Conservation (phyloP, 129 eudicot genomes). For the Tagetes erecta region DNA sequence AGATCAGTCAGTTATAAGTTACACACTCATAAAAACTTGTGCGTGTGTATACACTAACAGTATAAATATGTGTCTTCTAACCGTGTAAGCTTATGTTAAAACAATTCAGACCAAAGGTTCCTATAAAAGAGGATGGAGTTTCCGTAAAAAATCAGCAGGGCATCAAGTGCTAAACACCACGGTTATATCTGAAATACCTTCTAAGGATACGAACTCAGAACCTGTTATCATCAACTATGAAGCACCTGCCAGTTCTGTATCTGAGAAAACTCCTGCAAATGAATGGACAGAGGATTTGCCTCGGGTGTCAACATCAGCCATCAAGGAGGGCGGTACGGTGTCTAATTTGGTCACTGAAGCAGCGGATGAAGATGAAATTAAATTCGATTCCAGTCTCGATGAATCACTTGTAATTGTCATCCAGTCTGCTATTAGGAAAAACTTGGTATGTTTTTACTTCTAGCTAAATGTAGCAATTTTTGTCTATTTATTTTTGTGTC, state of each 20-base stretch:
- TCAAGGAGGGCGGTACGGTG: conserved; percentile 37
- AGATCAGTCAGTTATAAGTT: background rate
- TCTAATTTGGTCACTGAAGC: conserved; percentile 23
- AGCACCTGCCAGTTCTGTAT: conserved; percentile 27
- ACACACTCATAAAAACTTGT: background rate
- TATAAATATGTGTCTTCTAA: conserved; percentile 1
- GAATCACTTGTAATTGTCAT: conserved; percentile 52
- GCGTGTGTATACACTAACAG: background rate
- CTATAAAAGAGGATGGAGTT: conserved; percentile 92
- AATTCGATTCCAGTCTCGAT: conserved; percentile 33
- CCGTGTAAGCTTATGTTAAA: conserved; percentile 15
- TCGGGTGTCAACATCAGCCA: conserved; percentile 42
- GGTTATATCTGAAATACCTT: conserved; percentile 53
- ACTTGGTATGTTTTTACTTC: conserved; percentile 47
- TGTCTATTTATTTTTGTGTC: background rate
- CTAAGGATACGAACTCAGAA: conserved; percentile 49
- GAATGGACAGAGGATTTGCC: conserved; percentile 56
- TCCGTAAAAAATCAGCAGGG: conserved; percentile 69
- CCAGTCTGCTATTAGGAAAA: conserved; percentile 67
- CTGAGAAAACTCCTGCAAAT: conserved; percentile 51
- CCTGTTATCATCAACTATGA: conserved; percentile 37
- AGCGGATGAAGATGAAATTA: conserved; percentile 30
- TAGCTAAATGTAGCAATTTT: background rate
- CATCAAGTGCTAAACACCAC: conserved; percentile 74
- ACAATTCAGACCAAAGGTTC: conserved; percentile 55